phyloP scores from a whole-genome alignment of 192 early-diverging fungal genomes.

The Coemansia sp. region DNA sequence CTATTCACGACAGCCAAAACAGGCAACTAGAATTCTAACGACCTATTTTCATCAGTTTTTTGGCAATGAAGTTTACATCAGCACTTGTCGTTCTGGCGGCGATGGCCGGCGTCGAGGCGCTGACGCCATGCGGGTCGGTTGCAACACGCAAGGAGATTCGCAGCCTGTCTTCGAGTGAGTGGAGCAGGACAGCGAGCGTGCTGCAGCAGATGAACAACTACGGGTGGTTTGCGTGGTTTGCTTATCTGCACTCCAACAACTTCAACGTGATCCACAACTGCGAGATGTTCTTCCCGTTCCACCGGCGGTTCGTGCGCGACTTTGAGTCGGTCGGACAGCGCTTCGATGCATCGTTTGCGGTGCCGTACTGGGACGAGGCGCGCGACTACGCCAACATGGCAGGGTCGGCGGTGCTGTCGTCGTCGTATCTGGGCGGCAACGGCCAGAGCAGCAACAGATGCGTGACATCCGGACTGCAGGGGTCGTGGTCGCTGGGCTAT shows the following conservation, averaged over 20 bases:
- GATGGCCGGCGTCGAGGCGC: slow-evolving; percentile 28
- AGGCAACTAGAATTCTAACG: no score
- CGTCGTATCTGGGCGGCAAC: slow-evolving; percentile 41
- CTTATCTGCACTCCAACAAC: slow-evolving; percentile 41
- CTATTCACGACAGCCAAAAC: no score
- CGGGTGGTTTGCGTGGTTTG: slow-evolving; percentile 47
- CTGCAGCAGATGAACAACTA: slow-evolving; percentile 26
- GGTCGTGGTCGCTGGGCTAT: slow-evolving; percentile 23
- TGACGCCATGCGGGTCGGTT: slow-evolving; percentile 24
- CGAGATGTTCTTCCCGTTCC: slow-evolving; percentile 55
- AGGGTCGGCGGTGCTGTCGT: slow-evolving; percentile 33
- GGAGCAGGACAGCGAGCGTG: slow-evolving; percentile 19
- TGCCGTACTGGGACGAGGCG: slow-evolving; percentile 58
- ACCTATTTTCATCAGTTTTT: background rate
- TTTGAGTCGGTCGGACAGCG: slow-evolving; percentile 53
- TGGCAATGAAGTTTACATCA: slow-evolving; percentile 46
- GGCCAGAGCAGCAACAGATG: slow-evolving; percentile 36
- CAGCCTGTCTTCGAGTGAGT: slow-evolving; percentile 39
- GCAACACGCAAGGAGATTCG: slow-evolving; percentile 52
- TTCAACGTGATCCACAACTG: slow-evolving; percentile 44
- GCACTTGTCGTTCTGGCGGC: slow-evolving; percentile 44
- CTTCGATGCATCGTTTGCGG: slow-evolving; percentile 31
- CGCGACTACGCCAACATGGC: slow-evolving; percentile 53
- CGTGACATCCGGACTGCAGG: slow-evolving; percentile 32
- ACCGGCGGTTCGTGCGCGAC: slow-evolving; percentile 49